Percentiles rank a stretch among this genome's conserved stretches.
phyloP scores from a whole-genome alignment of 2,329 filamentous ascomycete species.

The Verticillium nonalfalfae region DNA sequence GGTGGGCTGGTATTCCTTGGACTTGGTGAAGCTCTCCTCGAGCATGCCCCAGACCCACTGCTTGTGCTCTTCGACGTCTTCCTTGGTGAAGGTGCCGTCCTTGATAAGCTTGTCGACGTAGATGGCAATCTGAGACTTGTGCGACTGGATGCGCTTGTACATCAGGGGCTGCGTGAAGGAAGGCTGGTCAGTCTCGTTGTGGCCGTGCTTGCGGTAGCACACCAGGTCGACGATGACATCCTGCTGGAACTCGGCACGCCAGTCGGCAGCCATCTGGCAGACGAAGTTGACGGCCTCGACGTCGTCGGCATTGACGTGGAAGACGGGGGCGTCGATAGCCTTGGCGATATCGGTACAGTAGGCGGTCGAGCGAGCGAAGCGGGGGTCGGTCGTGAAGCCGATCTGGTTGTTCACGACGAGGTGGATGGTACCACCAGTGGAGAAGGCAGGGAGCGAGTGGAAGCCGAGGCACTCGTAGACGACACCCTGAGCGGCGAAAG shows the following conservation, averaged over 20 bases:
- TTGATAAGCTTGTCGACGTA: slow-evolving; percentile 88
- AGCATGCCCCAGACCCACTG: slow-evolving; percentile 99
- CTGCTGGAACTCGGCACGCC: slow-evolving; percentile 97
- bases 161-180: slow-evolving; percentile 99
- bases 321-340: slow-evolving; percentile 95
- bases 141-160: slow-evolving; percentile 94
- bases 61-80: slow-evolving; percentile 98
- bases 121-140: slow-evolving; percentile 79
- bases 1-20: slow-evolving; percentile 94
- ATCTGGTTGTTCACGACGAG: slow-evolving; percentile 99
- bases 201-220: slow-evolving; percentile 97
- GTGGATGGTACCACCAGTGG: slow-evolving; percentile 94
- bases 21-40: slow-evolving; percentile 93
- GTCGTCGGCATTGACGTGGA: slow-evolving; percentile 98
- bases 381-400: slow-evolving; percentile 97
- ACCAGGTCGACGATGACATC: slow-evolving; percentile 97
- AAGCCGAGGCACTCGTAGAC: slow-evolving; percentile 99
- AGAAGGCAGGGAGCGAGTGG: slow-evolving; percentile 91
- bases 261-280: slow-evolving; percentile 93
- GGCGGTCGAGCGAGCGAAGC: slow-evolving; percentile 92
- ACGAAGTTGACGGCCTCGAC: slow-evolving; percentile 98
- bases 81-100: slow-evolving; percentile 93
- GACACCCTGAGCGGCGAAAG: slow-evolving; percentile 92
- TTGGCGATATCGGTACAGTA: slow-evolving; percentile 99
- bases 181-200: slow-evolving; percentile 99